Percentiles rank a stretch among this genome's conserved stretches.
These are phyloP conservation scores for Agaricales sp. DNA, from an alignment of 1,284 basidiomycete species.

Conservation along the genomic window DNA sequence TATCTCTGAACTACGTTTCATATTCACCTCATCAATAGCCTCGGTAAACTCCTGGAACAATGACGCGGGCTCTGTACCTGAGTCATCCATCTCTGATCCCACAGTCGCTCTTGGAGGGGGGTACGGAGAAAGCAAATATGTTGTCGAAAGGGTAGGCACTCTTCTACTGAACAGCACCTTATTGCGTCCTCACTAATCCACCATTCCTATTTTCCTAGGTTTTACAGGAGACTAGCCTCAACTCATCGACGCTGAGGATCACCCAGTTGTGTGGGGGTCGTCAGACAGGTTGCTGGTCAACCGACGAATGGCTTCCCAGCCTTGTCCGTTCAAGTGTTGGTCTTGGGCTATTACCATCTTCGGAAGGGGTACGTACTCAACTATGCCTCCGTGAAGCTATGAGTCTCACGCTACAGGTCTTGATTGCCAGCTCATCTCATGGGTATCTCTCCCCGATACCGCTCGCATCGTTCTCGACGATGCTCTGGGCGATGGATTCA, in stretches of 20 bases:
- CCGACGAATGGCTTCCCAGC: slow-evolving; percentile 18
- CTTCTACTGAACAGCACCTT: too few species aligned
- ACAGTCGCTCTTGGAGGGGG: slow-evolving; percentile 18
- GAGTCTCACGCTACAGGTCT: too few species aligned
- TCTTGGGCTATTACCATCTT: slow-evolving; percentile 11
- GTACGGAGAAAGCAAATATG: slow-evolving; percentile 21
- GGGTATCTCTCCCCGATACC: slow-evolving; percentile 22
- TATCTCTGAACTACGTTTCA: slow-evolving; percentile 16
- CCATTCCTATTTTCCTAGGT: slow-evolving; percentile 9
- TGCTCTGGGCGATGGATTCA: slow-evolving; percentile 11
- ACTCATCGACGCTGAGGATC: slow-evolving; percentile 16
- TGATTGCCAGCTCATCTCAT: slow-evolving; percentile 18
- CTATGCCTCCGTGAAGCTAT: not conserved
- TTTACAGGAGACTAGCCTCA: slow-evolving; percentile 18
- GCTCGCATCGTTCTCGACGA: slow-evolving; percentile 21
- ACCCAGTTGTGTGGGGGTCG: slow-evolving; percentile 16
- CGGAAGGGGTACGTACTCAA: slow-evolving; percentile 7
- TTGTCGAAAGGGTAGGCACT: slow-evolving; percentile 23
- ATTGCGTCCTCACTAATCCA: not conserved
- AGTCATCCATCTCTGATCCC: slow-evolving; percentile 14
- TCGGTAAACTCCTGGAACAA: slow-evolving; percentile 22
- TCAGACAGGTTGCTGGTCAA: slow-evolving; percentile 16
- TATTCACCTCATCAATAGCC: slow-evolving; percentile 23
- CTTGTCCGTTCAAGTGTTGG: slow-evolving; percentile 17
- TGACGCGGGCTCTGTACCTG: slow-evolving; percentile 15